A percentile compares a stretch with the other conserved stretches of the same genome.
Conservation (phyloP, 2,329 filamentous ascomycete species). For the Xylariaceae sp. region DNA sequence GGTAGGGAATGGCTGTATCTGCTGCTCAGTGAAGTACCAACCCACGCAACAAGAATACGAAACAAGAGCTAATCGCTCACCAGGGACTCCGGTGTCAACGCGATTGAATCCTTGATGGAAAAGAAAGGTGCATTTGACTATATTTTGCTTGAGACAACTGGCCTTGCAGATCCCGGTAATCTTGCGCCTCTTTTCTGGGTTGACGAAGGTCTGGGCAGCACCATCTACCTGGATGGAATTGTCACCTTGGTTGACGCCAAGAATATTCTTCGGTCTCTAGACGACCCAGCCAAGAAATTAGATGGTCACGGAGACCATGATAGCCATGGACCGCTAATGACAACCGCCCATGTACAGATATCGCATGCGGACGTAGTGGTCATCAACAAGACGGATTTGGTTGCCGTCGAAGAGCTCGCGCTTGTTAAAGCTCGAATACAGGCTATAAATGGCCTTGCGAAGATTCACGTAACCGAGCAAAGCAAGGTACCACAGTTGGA, state of each 20-base stretch:
- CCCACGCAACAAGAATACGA: neutral
- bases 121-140: constrained; percentile 94
- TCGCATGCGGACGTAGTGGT: constrained; percentile 94
- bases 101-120: constrained; percentile 93
- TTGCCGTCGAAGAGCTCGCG: constrained; percentile 65
- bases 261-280: constrained; percentile 78
- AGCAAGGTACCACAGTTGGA: constrained; percentile 78
- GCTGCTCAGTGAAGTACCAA: constrained; percentile 85
- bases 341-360: constrained; percentile 92
- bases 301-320: constrained; percentile 49
- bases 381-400: constrained; percentile 89
- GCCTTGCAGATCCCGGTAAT: constrained; percentile 91
- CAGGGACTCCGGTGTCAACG: constrained; percentile 86
- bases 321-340: constrained; percentile 65
- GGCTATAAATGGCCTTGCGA: constrained; percentile 87
- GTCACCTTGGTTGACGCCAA: constrained; percentile 94
- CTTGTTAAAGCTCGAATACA: constrained; percentile 65
- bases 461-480: constrained; percentile 74
- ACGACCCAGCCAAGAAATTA: constrained; percentile 61
- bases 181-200: constrained; percentile 97
- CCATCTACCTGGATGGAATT: constrained; percentile 94
- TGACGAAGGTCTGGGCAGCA: constrained; percentile 89
- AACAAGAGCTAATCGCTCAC: constrained; percentile 23
- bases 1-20: constrained; percentile 93
- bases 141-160: constrained; percentile 93